Evolutionary conservation across 345 rosid genomes (phyloP), one percentile per base, ranked within the genome.

Genomic region (Gossypium arboreum): DNA sequence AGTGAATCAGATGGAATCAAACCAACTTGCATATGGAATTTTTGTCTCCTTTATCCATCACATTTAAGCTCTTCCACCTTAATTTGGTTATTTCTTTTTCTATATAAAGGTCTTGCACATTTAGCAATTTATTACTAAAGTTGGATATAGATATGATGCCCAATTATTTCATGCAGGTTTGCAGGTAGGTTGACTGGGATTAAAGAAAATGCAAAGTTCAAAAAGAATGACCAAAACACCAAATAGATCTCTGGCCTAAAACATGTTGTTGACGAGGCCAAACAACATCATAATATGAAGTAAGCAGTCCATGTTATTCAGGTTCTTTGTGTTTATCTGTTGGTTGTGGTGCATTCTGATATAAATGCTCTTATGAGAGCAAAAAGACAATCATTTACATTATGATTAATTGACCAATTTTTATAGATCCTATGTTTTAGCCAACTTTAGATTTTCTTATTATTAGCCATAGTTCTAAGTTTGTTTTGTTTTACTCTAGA

Each of bases 151-250:
- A 74, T 79, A 10, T 54, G 12, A 72, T 68, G 52, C 4, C 0
- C 50, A 55, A 29, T 77, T 52, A 7, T 22, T 60, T 18, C 50
- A 76, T 76, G 66, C 86, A 93, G 97, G 86, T 93, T 95, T 55
- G 94, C 93, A 5, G 91, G 87, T 25, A 90, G 93, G 80, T 90
- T 95, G 68, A 87, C 91, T 11, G 98, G 98, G 72, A 95, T 95
- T 59, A 90, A 91, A 77, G 99, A 95, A 81, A 93, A 95, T 60
- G 73, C 82, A 22, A 95, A 95, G 72, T 95, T 95, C 82, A 92
- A 83, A 73, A 95, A 91, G 86, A 84, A 73, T 72, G 75, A 74
- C 72, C 81, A 77, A 63, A 81, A 77, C 59, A 79, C 48, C 45
- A 92, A 88, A 57, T 90, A 80, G 66, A 78, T 69, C 50, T 62